Conservation (phyloP, 768 basidiomycete species). For the Macrocybe gigantea region DNA sequence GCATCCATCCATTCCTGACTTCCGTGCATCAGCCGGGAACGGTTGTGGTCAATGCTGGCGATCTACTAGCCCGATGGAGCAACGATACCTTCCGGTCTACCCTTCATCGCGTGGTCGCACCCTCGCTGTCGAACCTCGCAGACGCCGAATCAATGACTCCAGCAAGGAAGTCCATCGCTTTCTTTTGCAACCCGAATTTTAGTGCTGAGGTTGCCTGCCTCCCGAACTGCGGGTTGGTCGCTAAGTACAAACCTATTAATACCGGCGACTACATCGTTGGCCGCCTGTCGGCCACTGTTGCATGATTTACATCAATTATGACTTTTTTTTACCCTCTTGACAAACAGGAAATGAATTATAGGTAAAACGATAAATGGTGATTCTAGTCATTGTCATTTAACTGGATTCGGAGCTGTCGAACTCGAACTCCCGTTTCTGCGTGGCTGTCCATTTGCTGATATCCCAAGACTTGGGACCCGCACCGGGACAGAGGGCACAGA, state of each 20-base stretch:
- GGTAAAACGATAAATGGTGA: conserved; percentile 1
- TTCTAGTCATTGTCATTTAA: conserved; percentile 3
- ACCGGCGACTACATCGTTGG: conserved; percentile 76
- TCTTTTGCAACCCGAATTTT: conserved; percentile 83
- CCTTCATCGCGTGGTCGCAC: conserved; percentile 78
- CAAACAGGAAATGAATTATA: not conserved
- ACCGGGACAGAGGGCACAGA: conserved; percentile 18
- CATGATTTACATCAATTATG: conserved; percentile 19
- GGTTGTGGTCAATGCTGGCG: conserved; percentile 79
- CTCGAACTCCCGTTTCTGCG: conserved; percentile 22
- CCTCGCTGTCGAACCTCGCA: conserved; percentile 43
- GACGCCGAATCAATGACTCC: conserved; percentile 53
- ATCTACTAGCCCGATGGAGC: conserved; percentile 78
- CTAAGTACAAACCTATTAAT: conserved; percentile 66
- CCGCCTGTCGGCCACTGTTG: conserved; percentile 55
- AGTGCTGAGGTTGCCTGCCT: conserved; percentile 63
- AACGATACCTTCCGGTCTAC: conserved; percentile 78
- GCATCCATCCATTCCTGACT: conserved; percentile 1
- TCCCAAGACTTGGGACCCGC: conserved; percentile 28
- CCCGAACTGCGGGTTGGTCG: conserved; percentile 52
- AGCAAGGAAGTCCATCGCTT: conserved; percentile 73
- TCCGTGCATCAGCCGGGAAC: conserved; percentile 54
- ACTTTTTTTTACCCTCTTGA: not conserved
- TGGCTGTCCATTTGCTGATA: conserved; percentile 26
- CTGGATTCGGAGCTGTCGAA: conserved; percentile 11